phyloP scores from a whole-genome alignment of 371 early-diverging fungal species.

The Mucor lusitanicus region DNA sequence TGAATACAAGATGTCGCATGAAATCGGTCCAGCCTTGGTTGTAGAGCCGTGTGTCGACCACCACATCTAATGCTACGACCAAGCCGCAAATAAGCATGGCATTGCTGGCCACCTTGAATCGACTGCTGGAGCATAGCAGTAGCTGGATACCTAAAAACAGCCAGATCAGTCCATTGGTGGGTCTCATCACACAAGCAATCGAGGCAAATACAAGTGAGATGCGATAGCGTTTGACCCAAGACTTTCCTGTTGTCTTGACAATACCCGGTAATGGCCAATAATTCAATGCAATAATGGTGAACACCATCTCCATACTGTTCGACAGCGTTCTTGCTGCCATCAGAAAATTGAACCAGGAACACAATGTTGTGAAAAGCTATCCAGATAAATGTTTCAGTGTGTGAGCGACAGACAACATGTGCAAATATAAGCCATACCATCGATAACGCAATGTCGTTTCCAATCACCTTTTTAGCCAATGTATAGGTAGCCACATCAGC shows the following conservation, averaged over 20 bases:
- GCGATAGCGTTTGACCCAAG: constrained; percentile 34
- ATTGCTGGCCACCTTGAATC: constrained; percentile 23
- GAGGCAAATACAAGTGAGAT: constrained; percentile 69
- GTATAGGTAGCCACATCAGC: constrained; percentile 73
- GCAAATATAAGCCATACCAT: constrained; percentile 16
- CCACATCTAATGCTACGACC: constrained; percentile 48
- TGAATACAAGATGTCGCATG: constrained; percentile 46
- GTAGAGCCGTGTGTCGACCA: constrained; percentile 60
- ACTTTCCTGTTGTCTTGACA: background rate
- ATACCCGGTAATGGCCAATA: constrained; percentile 68
- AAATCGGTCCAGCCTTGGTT: constrained; percentile 7
- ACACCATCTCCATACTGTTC: constrained; percentile 69
- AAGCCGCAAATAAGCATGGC: constrained; percentile 33
- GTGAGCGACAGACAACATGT: background rate
- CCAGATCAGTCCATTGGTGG: constrained; percentile 88
- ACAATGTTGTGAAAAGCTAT: constrained; percentile 70
- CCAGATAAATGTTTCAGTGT: background rate
- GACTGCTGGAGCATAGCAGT: constrained; percentile 25
- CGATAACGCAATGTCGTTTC: constrained; percentile 37
- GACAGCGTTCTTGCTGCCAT: constrained; percentile 74
- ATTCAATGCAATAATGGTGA: constrained; percentile 70
- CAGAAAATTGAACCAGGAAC: constrained; percentile 85
- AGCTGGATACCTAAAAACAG: constrained; percentile 64
- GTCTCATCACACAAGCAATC: constrained; percentile 79
- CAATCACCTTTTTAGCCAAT: constrained; percentile 58